A percentile compares a stretch with the other conserved stretches of the same genome.
Evolutionary conservation across 257 asterid species (phyloP).

Genomic region (Striga asiatica): DNA sequence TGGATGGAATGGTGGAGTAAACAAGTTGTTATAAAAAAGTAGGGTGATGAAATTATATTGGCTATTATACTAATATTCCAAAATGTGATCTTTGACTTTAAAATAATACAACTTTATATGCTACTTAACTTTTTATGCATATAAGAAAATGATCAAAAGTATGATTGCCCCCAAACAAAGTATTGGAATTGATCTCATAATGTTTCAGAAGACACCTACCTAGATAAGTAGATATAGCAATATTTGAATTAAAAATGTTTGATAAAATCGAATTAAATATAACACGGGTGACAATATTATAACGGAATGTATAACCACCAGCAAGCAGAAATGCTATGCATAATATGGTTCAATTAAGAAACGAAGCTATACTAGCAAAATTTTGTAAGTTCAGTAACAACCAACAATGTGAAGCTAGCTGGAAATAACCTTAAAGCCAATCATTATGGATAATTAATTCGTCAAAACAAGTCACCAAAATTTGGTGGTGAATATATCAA

Average conservation of each 20-base stretch:
- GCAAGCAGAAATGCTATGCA: background rate
- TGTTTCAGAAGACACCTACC: background rate
- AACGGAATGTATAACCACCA: background rate
- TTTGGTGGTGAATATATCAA: background rate
- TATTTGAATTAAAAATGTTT: conserved; percentile 6
- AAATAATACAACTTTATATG: conserved; percentile 8
- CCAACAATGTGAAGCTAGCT: background rate
- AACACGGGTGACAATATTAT: conserved; percentile 1
- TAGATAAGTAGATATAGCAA: conserved; percentile 1
- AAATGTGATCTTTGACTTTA: background rate
- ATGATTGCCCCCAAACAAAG: background rate
- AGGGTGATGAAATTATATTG: conserved; percentile 12
- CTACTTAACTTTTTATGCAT: conserved; percentile 15
- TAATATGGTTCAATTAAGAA: background rate
- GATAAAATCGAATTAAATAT: background rate
- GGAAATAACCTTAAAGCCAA: background rate
- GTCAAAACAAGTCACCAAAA: background rate
- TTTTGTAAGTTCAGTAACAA: background rate
- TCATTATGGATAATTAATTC: background rate
- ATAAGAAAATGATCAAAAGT: background rate
- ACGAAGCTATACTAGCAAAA: background rate
- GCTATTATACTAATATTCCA: conserved; percentile 12
- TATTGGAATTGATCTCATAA: conserved; percentile 10
- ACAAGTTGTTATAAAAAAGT: conserved; percentile 9
- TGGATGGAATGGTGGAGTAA: background rate